phyloP scores from a whole-genome alignment of 208 protist genomes.

The Dictyostelium gargantuum region DNA sequence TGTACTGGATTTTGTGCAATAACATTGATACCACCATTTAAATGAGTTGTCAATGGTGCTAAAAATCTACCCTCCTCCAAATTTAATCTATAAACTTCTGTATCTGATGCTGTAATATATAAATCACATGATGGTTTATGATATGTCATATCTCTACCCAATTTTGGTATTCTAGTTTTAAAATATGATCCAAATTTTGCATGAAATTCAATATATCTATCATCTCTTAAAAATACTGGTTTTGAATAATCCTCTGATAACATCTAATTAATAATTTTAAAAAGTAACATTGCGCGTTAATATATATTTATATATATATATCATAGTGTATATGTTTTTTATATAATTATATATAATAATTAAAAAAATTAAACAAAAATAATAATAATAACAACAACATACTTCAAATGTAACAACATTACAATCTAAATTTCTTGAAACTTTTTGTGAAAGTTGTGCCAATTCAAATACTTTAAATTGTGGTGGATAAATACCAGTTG shows the following conservation, averaged over 20 bases:
- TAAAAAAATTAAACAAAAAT: neutral
- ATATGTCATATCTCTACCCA: constrained; percentile 82
- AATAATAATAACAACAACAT: neutral
- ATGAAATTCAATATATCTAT: constrained; percentile 83
- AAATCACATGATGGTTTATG: constrained; percentile 73
- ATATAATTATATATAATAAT: too few relatives aligned
- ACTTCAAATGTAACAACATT: constrained; percentile 67
- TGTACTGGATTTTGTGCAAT: constrained; percentile 75
- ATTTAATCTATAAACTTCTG: constrained; percentile 83
- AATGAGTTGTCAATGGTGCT: constrained; percentile 59
- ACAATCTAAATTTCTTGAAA: constrained; percentile 75
- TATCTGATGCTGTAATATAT: constrained; percentile 32
- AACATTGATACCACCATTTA: constrained; percentile 71
- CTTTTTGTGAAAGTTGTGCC: constrained; percentile 74
- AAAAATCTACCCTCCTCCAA: constrained; percentile 85
- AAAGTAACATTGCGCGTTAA: too few relatives aligned
- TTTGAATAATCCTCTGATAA: constrained; percentile 82
- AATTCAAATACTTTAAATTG: constrained; percentile 79
- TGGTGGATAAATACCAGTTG: constrained; percentile 76
- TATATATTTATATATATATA: neutral
- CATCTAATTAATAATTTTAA: constrained; percentile 42
- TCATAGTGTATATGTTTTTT: neutral
- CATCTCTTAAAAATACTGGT: constrained; percentile 75
- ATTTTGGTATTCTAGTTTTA: constrained; percentile 79
- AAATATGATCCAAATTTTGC: constrained; percentile 72